These are phyloP conservation scores for Lecanoromycetidae sp. DNA, from an alignment of 2,329 filamentous ascomycete species.

Conservation along the genomic window DNA sequence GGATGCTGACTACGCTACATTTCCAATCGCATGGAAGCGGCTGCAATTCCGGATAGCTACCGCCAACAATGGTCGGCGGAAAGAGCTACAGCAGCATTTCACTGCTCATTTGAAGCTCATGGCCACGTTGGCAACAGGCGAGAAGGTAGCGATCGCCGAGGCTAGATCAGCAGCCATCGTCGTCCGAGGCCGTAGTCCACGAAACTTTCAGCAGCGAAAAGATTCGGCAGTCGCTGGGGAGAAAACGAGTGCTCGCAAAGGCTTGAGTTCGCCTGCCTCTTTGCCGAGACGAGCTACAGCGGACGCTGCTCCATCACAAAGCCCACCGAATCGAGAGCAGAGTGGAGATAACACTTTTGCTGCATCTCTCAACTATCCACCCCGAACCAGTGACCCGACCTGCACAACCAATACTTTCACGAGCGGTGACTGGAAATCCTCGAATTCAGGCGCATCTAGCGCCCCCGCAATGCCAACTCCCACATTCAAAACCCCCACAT, in stretches of 20 bases:
- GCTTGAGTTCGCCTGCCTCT: conserved; percentile 30
- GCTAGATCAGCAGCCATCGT: conserved; percentile 83
- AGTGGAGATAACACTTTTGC: conserved; percentile 5
- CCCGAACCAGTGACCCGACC: conserved; percentile 10
- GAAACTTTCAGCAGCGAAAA: conserved; percentile 89
- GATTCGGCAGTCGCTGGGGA: conserved; percentile 81
- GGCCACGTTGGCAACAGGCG: conserved; percentile 71
- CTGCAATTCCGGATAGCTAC: conserved; percentile 91
- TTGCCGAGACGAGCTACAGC: conserved; percentile 6
- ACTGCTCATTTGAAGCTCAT: conserved; percentile 77
- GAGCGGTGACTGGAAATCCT: conserved; percentile 28
- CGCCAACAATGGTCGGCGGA: conserved; percentile 86
- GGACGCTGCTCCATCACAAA: no score
- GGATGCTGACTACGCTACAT: conserved; percentile 75
- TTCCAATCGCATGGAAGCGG: conserved; percentile 87
- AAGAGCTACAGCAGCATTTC: conserved; percentile 94
- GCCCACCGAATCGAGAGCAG: conserved; percentile 13
- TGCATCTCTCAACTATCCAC: not conserved
- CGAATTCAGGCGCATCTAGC: conserved; percentile 18
- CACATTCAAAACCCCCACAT: conserved; percentile 18
- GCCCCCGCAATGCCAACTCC: conserved; percentile 17
- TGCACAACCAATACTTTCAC: conserved; percentile 18
- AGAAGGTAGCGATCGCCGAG: conserved; percentile 69
- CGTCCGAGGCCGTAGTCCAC: conserved; percentile 79
- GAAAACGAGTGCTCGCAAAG: conserved; percentile 66